Base-by-base conservation (phyloP, 1,284 basidiomycete genomes). In the Vanrija sp. region DNA sequence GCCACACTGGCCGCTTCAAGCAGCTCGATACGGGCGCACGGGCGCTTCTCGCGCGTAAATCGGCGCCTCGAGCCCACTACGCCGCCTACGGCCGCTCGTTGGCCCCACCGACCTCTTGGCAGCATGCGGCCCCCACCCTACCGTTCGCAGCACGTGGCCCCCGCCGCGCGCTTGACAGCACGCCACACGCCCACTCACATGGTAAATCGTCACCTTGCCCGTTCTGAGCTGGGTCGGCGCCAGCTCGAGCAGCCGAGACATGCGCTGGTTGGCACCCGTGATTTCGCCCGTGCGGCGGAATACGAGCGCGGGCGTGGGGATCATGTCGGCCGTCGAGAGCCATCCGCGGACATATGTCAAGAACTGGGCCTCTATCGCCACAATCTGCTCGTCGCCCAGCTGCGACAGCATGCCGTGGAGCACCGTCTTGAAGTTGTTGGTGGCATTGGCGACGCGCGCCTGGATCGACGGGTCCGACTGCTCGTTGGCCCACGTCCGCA, bases 271-370 rank as follows among this genome's bases (percentile, higher is more conserved):
- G 36, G 45, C 54, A 4, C 50, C 57, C 18, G 39, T 42, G 15
- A 59, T 53, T 24, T 59, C 57, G 18, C 53, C 53, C 3, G 57
- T 59, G 4, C 57, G 51, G n/a, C 57, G 41, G 51, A 51, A 59
- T 3, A 56, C 46, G 14, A 46, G 41, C 1, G 57, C 53, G 2
- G 57, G 53, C 8, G 49, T 51, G 1, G 57, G 57, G 9, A 59
- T 47, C 6, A 51, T 51, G 20, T 59, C 57, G 49, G 51, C 44
- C 10, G 53, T 48, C 6, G 27, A 23, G 20, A 36, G 14, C 57
- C 57, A 59, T 24, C 47, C 43, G 23, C 51, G 50, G 10, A 56
- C 57, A 37, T 50, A 59, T 12, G 42, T 46, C 20, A 56, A 42
- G 43, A 59, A 59, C 51, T 59, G 57, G 19, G 56, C 43, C 46